Evolutionary conservation across 2,329 filamentous ascomycete genomes (phyloP).

Genomic region (Exophiala aquamarina): DNA sequence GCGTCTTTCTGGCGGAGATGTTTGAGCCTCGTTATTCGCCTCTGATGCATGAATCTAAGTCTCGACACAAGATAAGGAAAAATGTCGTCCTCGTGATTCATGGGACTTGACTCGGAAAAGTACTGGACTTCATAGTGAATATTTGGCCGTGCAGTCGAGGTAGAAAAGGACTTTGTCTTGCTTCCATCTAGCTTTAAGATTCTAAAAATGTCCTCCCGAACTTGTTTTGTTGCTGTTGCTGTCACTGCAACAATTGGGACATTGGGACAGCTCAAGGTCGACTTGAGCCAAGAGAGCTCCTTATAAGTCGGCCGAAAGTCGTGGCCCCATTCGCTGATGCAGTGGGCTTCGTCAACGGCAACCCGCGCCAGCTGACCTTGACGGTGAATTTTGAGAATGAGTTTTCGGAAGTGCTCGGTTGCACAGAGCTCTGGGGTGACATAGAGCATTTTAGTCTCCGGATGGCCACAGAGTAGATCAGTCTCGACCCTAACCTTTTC

Average conservation of each 20-base stretch:
- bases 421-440: conserved; percentile 90
- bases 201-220: conserved; percentile 77
- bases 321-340: conserved; percentile 97
- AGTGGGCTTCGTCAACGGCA: conserved; percentile 92
- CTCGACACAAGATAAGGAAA: conserved; percentile 74
- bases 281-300: conserved; percentile 79
- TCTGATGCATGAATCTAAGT: conserved; percentile 70
- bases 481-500: conserved; percentile 70
- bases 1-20: conserved; percentile 10
- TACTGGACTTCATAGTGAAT: conserved; percentile 87
- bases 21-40: conserved; percentile 59
- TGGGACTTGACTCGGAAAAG: conserved; percentile 34
- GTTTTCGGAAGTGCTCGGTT: conserved; percentile 71
- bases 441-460: conserved; percentile 78
- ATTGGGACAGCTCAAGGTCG: conserved; percentile 66
- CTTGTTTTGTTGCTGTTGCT: conserved; percentile 79
- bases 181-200: conserved; percentile 66
- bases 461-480: conserved; percentile 86
- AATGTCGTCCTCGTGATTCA: conserved; percentile 66
- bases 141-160: conserved; percentile 80
- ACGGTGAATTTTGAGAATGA: conserved; percentile 69
- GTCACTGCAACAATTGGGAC: conserved; percentile 92
- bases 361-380: conserved; percentile 85
- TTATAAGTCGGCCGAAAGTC: conserved; percentile 95
- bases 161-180: conserved; percentile 68